Evolutionary conservation across 2,329 filamentous ascomycete genomes (phyloP), one percentile per base, ranked within the genome.

Genomic region (Aphanoascus verrucosus): DNA sequence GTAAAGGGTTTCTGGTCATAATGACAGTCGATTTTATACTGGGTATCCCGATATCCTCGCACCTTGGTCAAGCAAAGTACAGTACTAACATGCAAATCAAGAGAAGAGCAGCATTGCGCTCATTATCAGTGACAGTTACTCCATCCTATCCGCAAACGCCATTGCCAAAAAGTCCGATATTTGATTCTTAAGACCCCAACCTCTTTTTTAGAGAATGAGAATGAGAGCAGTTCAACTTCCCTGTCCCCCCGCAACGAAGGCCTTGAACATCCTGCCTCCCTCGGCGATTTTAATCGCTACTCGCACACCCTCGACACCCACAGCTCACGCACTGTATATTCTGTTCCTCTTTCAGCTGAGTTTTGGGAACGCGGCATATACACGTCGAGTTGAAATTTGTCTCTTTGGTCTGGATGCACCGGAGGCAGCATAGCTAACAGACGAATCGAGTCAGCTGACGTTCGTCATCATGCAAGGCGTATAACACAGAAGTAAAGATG

Each of bases 401-500:
- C 76, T 98, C 93, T 71, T 97, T 97, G n/a, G 93, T 96, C 72
- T 98, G 93, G 54, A 98, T 91, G 70, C 93, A 98, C 58, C 90
- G 82, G 53, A 96, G 76, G 69, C 93, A 98, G 72, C 93, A 98
- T 42, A 98, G 74, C 86, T 93, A 64, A 50, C 31, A 28, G 6
- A 2, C 19, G 17, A 23, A 19, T 35, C 19, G 15, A 38, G 23
- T 49, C 14, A 51, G 44, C 15, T 28, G 19, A 12, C 5, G 11
- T n/a, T 15, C 20, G 7, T 28, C 23, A 9, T 17, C 37, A 37
- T 5, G 41, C 1, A 34, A 9, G 38, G 28, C n/a, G 14, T 3
- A 48, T 11, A 3, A 11, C 15, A 20, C n/a, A 17, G 20, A 41
- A 28, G 54, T n/a, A 28, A 47, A 8, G 37, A 38, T 17, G 31